Percentiles rank a stretch among this genome's conserved stretches.
These are phyloP conservation scores for Penicillium sp. DNA, from an alignment of 2,329 filamentous ascomycete genomes.

Conservation along the genomic window DNA sequence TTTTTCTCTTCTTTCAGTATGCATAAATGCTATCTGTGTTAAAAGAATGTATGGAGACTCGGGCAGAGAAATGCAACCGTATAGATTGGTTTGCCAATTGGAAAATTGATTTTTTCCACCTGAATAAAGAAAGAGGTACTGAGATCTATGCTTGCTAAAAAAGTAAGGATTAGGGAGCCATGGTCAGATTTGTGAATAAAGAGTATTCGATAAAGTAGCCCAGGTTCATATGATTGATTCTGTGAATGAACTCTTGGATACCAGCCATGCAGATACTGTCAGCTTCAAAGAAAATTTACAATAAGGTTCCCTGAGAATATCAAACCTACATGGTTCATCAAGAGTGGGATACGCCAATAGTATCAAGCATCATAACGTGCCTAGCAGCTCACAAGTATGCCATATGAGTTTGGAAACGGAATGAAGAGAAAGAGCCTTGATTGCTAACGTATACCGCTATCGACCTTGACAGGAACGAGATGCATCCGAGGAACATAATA, in stretches of 20 bases:
- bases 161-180: too few relatives aligned
- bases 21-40: neutral
- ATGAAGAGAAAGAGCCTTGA: constrained; percentile 2
- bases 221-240: too few relatives aligned
- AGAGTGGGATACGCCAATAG: neutral
- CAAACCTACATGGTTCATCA: too few relatives aligned
- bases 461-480: constrained; percentile 2
- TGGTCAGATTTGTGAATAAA: too few relatives aligned
- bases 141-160: too few relatives aligned
- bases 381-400: neutral
- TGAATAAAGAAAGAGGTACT: too few relatives aligned
- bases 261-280: too few relatives aligned
- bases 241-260: too few relatives aligned
- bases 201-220: too few relatives aligned
- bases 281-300: too few relatives aligned
- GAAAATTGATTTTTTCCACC: neutral
- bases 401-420: neutral
- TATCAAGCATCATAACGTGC: neutral
- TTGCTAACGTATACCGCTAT: constrained; percentile 14
- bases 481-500: constrained; percentile 4
- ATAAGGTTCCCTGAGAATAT: too few relatives aligned
- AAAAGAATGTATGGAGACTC: neutral
- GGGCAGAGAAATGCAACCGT: neutral
- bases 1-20: neutral
- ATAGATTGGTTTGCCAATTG: neutral